These are phyloP conservation scores for Globisporangium camurandrum DNA, from an alignment of 352 stramenopile species.

Conservation along the genomic window DNA sequence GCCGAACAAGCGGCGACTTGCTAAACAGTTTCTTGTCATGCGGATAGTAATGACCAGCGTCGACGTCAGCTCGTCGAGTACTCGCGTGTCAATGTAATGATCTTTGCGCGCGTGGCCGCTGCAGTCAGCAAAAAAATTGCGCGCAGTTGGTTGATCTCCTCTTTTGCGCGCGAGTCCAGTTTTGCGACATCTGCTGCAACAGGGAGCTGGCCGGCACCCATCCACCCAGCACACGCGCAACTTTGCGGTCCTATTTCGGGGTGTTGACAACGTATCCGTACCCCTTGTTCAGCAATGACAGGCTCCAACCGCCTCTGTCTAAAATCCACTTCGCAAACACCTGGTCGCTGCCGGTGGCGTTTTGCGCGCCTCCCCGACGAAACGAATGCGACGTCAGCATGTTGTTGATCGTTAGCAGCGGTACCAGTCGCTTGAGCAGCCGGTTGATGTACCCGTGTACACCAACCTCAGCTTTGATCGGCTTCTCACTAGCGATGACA, in stretches of 20 bases:
- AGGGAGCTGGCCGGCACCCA: not conserved
- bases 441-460: not conserved
- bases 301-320: not conserved
- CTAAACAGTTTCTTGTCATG: not conserved
- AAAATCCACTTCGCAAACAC: not conserved
- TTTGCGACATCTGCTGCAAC: too few relatives aligned
- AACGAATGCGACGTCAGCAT: not conserved
- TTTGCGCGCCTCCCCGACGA: not conserved
- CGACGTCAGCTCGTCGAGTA: not conserved
- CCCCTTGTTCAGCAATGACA: not conserved
- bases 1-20: not conserved
- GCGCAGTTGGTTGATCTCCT: not conserved
- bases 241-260: not conserved
- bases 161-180: not conserved
- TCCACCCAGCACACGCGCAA: not conserved
- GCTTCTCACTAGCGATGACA: too few relatives aligned
- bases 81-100: not conserved
- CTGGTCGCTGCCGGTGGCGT: not conserved
- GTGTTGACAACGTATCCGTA: not conserved
- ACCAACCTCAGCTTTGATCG: not conserved
- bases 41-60: not conserved
- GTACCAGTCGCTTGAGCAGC: not conserved
- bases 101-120: not conserved
- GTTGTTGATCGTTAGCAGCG: not conserved
- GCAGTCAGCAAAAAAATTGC: not conserved